A percentile compares a stretch with the other conserved stretches of the same genome.
Evolutionary conservation across 495 filamentous ascomycete genomes (phyloP).

Genomic region (Gamarada debralockiae): DNA sequence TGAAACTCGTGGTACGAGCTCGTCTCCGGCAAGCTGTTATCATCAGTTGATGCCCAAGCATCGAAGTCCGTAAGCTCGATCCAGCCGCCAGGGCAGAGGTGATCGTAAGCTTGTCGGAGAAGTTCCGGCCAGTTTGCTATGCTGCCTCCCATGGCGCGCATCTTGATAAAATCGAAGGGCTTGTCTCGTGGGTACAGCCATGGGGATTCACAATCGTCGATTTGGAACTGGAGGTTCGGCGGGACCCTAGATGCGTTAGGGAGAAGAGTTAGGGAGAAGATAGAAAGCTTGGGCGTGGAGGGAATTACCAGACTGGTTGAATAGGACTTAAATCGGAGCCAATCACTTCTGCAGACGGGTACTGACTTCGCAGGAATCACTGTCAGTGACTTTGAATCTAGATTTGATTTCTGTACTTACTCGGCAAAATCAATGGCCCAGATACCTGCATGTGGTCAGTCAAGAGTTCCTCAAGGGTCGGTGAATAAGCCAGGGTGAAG

Average conservation of each 20-base stretch:
- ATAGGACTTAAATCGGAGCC: slow-evolving; percentile 29
- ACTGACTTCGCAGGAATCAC: slow-evolving; percentile 22
- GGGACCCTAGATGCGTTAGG: slow-evolving; percentile 30
- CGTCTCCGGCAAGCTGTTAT: slow-evolving; percentile 16
- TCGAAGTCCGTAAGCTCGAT: slow-evolving; percentile 48
- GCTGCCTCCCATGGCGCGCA: slow-evolving; percentile 35
- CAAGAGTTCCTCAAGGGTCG: slow-evolving; percentile 30
- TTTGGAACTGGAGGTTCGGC: slow-evolving; percentile 41
- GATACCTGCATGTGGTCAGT: background rate
- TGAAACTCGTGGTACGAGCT: background rate
- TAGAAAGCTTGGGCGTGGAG: background rate
- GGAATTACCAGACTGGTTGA: slow-evolving; percentile 31
- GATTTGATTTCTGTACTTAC: slow-evolving; percentile 12
- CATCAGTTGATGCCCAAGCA: slow-evolving; percentile 36
- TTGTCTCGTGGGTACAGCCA: slow-evolving; percentile 38
- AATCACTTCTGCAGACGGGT: slow-evolving; percentile 23
- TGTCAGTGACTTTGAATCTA: background rate
- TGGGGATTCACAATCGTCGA: slow-evolving; percentile 45
- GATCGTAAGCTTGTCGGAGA: slow-evolving; percentile 36
- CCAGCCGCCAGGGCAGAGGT: slow-evolving; percentile 32
- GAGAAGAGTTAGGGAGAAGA: background rate
- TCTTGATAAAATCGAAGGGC: slow-evolving; percentile 46
- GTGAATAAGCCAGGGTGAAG: no score
- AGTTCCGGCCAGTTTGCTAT: slow-evolving; percentile 37
- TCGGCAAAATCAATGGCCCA: slow-evolving; percentile 5